Evolutionary conservation across 148 eudicot species (phyloP).

Genomic region (Polygonum maritimum): DNA sequence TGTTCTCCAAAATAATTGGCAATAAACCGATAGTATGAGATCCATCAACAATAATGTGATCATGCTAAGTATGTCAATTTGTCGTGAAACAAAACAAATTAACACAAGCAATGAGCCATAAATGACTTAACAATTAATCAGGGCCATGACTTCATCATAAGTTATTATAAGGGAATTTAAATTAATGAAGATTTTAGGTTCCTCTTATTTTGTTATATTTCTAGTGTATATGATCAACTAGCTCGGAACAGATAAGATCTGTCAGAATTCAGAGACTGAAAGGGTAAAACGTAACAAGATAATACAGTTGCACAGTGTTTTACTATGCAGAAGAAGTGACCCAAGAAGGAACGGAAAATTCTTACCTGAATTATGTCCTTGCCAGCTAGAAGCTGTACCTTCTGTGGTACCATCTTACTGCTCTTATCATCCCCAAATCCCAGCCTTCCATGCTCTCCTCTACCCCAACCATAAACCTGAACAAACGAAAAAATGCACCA

Average conservation of each 20-base stretch:
- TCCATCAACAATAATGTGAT: neutral
- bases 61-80: neutral
- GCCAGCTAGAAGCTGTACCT: slow-evolving; percentile 78
- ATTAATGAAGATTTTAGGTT: neutral
- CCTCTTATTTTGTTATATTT: neutral
- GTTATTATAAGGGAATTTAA: neutral
- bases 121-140: neutral
- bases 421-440: slow-evolving; percentile 99
- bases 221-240: neutral
- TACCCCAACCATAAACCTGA: slow-evolving; percentile 98
- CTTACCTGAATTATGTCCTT: slow-evolving; percentile 82
- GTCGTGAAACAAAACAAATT: neutral
- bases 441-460: slow-evolving; percentile 99
- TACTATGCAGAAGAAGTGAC: neutral
- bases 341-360: neutral
- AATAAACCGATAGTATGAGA: neutral
- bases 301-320: neutral
- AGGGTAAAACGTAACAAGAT: neutral
- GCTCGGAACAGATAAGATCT: neutral
- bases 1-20: neutral
- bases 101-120: neutral
- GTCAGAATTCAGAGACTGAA: neutral
- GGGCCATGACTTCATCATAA: neutral
- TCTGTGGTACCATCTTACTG: slow-evolving; percentile 98
- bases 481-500: neutral